Evolutionary conservation across 1,139 yeast species (phyloP), one percentile per base, ranked within the genome.

Genomic region (Kazachstania sp.): DNA sequence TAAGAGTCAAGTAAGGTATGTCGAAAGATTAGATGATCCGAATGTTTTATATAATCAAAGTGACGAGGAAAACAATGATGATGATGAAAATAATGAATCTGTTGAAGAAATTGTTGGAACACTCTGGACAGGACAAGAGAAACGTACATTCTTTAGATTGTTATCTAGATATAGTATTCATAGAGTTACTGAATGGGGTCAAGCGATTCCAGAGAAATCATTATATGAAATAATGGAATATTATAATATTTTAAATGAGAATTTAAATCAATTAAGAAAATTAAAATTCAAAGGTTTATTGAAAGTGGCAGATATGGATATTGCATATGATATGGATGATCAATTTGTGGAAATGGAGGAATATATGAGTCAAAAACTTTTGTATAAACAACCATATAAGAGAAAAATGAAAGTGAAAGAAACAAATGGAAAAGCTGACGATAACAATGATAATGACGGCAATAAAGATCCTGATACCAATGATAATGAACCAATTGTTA

Each of bases 281-380:
- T 45, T 47, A 11, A 49, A 46, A 30, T 45, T 48, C n/a, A 50
- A 52, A 13, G 51, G 58, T 1, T 49, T 63, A 15, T 23, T 59
- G 18, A 44, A 50, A 12, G 44, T 55, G 30, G 44, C 29, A 6
- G 59, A 60, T 18, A 46, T 58, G 3, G 67, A 67, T 3, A 59
- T 63, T 16, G 66, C 68, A 15, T 63, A 63, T 44, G 66, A 64
- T 44, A 55, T 64, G 60, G 58, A 54, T 45, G 62, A 59, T n/a
- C 49, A 48, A 23, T 60, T 53, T 38, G 49, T 61, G 23, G 49
- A 51, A 19, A 43, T 61, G 19, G 68, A 64, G 43, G 64, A 61
- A 31, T 40, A 43, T 19, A 52, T 59, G 53, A 54, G 61, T 23
- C 35, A 26, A 11, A 45, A 49, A 13, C 13, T 37, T 4, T 8